phyloP scores from a whole-genome alignment of 257 asterid species.

The Penstemon newberryi region DNA sequence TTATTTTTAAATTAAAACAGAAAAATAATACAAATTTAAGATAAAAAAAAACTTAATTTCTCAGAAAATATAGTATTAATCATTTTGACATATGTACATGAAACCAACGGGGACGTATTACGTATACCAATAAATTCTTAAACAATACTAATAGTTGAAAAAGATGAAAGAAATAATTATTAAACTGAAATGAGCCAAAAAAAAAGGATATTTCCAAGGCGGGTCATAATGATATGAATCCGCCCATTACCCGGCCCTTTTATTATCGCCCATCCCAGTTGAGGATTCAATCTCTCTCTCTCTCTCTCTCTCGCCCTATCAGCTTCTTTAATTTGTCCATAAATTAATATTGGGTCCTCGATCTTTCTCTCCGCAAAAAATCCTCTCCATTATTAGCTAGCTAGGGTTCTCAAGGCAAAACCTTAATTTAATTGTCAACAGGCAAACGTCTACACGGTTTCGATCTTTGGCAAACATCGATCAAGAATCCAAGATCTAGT shows the following conservation, averaged over 20 bases:
- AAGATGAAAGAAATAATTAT: too few relatives aligned
- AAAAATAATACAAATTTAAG: too few relatives aligned
- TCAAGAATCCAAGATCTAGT: slow-evolving; percentile 5
- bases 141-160: too few relatives aligned
- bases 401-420: slow-evolving; percentile 21
- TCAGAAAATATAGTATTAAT: too few relatives aligned
- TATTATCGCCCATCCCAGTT: slow-evolving; percentile 12
- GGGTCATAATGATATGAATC: background rate
- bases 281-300: slow-evolving; percentile 21
- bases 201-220: too few relatives aligned
- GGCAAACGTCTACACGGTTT: background rate
- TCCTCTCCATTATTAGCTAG: slow-evolving; percentile 30
- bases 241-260: slow-evolving; percentile 27
- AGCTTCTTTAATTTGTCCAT: slow-evolving; percentile 7
- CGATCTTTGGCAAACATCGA: background rate
- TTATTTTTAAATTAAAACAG: too few relatives aligned
- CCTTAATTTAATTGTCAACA: background rate
- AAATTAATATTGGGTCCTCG: background rate
- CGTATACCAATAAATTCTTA: too few relatives aligned
- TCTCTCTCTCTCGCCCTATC: slow-evolving; percentile 8
- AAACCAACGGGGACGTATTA: too few relatives aligned
- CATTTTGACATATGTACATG: too few relatives aligned
- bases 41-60: too few relatives aligned
- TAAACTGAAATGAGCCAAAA: too few relatives aligned
- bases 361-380: slow-evolving; percentile 5